Base-by-base conservation (phyloP, 1,284 basidiomycete species). In the Ceratobasidium sp. region DNA sequence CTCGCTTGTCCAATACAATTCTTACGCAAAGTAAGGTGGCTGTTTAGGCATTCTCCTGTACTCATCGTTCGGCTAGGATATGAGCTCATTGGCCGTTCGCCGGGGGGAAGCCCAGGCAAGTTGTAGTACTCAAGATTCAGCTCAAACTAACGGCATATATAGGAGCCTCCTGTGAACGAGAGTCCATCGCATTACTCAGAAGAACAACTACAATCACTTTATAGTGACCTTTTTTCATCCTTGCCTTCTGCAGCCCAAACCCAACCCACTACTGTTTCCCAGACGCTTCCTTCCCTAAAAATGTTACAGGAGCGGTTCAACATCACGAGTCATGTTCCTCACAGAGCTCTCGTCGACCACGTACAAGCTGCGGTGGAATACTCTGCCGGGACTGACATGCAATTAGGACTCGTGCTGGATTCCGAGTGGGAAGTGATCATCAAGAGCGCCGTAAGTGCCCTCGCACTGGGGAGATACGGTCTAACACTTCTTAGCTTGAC, bases 401-500 rank as follows among this genome's bases (percentile, higher is more conserved):
- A 68, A 49, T 43, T 68, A 3, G 67, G 67, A 42, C 54, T 68
- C 29, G 45, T 68, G 0, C 40, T 68, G 13, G 67, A 68, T 57
- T 50, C 54, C 1, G 67, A 68, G 42, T 68, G 67, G 67, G 53
- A 68, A 38, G 7, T 5, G 0, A 47, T 68, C 32, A 40, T 68
- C 34, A 57, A 31, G 8, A 34, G 53, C 35, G 45, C 67, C 3
- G 67, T 68, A 32, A 17, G 67, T 57, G 8, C n/a, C 3, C 25
- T 31, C 31, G 12, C 10, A 40, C 43, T 17, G 27, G 12, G 3
- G 10, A 32, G 8, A 17, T 5, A 1, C 35, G 47, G 10, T 47
- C 32, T 27, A 27, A n/a, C 22, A 3, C 10, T 12, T 1, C n/a
- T 13, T 71, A 83, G 82, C 73, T 82, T n/a, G 69, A 76, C 20